Conservation (phyloP, 495 filamentous ascomycete species). For the Tuber microsphaerosporum region DNA sequence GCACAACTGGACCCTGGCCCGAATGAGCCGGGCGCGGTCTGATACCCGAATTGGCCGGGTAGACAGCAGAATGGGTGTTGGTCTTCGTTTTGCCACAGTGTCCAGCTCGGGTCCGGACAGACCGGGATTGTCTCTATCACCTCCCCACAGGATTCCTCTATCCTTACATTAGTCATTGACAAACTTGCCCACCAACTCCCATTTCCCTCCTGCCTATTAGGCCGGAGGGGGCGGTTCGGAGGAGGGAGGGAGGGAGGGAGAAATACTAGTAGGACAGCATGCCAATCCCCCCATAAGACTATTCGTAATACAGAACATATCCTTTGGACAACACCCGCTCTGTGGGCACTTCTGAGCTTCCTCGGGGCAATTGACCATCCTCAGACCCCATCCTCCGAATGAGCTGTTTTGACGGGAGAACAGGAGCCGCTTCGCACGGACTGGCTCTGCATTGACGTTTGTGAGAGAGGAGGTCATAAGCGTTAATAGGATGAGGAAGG, state of each 20-base stretch:
- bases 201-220: not conserved
- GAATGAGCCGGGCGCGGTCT: not conserved
- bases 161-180: not conserved
- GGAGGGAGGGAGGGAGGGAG: not conserved
- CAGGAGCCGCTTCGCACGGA: not conserved
- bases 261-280: not conserved
- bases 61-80: conserved; percentile 4
- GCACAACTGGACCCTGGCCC: not conserved
- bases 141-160: not conserved
- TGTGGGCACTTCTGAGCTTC: not conserved
- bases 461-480: not conserved
- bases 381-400: not conserved
- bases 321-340: not conserved
- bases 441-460: not conserved
- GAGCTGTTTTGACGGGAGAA: not conserved
- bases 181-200: not conserved
- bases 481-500: not conserved
- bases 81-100: not conserved
- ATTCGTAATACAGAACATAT: not conserved
- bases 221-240: not conserved
- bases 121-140: not conserved
- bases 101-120: conserved; percentile 24
- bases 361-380: not conserved
- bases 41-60: conserved; percentile 2
- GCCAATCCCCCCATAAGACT: not conserved